Conservation (phyloP, 768 basidiomycete genomes). For the Suillus subaureus region DNA sequence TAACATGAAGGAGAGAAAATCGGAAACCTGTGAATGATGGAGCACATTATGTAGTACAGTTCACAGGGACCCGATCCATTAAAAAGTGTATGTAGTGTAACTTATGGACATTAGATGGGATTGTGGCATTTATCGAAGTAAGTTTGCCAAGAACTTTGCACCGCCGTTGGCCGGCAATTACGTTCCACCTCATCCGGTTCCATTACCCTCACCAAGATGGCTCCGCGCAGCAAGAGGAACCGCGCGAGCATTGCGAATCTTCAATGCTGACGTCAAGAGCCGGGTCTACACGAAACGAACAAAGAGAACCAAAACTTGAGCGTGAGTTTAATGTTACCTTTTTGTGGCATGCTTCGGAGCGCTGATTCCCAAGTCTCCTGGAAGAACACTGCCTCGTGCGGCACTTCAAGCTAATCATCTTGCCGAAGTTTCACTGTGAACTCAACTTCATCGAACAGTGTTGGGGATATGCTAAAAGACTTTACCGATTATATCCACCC, state of each 20-base stretch:
- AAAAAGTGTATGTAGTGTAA: background rate
- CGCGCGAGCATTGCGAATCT: background rate
- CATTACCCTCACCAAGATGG: background rate
- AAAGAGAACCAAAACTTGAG: background rate
- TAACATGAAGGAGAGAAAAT: background rate
- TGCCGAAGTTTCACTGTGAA: background rate
- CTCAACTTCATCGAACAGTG: background rate
- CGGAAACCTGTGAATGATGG: slow-evolving; percentile 1
- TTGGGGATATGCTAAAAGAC: slow-evolving; percentile 29
- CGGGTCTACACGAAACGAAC: background rate
- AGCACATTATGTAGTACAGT: background rate
- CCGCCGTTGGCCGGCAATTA: too few species aligned
- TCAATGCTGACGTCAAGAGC: background rate
- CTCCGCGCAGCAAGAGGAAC: background rate
- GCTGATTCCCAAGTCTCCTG: background rate
- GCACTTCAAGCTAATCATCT: background rate
- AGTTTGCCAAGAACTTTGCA: background rate
- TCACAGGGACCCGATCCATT: slow-evolving; percentile 3
- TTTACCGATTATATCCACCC: slow-evolving; percentile 29
- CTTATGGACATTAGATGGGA: background rate
- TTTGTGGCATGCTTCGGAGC: background rate
- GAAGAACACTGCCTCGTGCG: background rate
- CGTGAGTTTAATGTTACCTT: background rate
- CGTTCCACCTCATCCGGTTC: too few species aligned
- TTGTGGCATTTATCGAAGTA: slow-evolving; percentile 1